A percentile compares a stretch with the other conserved stretches of the same genome.
Evolutionary conservation across 805 yeast species (phyloP).

Genomic region (Ogataea pilisensis): DNA sequence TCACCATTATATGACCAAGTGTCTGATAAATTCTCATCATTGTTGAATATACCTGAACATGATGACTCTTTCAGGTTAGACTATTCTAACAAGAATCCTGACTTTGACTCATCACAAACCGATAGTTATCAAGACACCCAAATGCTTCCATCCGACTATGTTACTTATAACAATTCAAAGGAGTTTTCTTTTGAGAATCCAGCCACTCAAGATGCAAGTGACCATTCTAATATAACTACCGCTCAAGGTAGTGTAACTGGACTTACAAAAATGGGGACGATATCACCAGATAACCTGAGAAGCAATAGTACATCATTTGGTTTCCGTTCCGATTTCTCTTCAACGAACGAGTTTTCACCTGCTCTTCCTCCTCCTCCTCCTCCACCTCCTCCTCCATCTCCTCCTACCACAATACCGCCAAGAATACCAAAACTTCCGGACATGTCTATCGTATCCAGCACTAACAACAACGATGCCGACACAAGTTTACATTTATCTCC

Average conservation of each 20-base stretch:
- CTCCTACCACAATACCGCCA: not conserved
- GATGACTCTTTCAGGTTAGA: not conserved
- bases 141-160: not conserved
- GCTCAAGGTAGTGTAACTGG: no score
- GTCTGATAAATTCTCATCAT: constrained; percentile 15
- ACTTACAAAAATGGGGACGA: no score
- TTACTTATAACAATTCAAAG: not conserved
- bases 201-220: no score
- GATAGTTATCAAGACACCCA: not conserved
- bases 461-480: not conserved
- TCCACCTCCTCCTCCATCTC: not conserved
- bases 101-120: not conserved
- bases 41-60: constrained; percentile 12
- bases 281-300: not conserved
- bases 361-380: not conserved
- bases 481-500: not conserved
- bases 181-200: constrained; percentile 12
- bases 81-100: not conserved
- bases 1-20: constrained; percentile 23
- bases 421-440: not conserved
- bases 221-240: not conserved
- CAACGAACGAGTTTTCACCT: not conserved
- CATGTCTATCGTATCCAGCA: not conserved
- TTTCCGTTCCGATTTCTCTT: not conserved
- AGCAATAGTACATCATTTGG: not conserved